Conservation (phyloP, 495 filamentous ascomycete genomes). For the Wilcoxina mikolae region DNA sequence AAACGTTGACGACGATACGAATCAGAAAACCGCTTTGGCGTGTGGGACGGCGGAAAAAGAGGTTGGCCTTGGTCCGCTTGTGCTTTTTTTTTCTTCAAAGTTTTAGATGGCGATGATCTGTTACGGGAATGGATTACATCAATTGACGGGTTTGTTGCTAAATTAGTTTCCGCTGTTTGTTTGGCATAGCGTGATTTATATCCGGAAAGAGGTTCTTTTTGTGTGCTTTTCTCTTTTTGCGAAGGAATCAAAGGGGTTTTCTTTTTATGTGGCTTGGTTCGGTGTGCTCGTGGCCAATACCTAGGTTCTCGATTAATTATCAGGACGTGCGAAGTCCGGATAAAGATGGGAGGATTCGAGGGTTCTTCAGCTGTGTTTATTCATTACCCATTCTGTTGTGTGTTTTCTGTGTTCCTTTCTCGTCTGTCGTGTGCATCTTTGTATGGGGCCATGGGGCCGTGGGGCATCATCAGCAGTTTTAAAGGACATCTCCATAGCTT, state of each 20-base stretch:
- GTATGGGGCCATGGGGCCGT: too few relatives aligned
- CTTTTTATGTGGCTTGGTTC: background rate
- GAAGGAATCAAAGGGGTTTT: conserved; percentile 4
- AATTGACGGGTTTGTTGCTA: conserved; percentile 7
- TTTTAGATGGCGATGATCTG: conserved; percentile 8
- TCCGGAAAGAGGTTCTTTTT: conserved; percentile 7
- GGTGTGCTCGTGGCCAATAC: too few relatives aligned
- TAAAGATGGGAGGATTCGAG: too few relatives aligned
- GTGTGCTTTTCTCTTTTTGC: background rate
- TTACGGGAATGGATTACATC: conserved; percentile 9
- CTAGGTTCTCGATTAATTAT: too few relatives aligned
- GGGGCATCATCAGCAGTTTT: too few relatives aligned
- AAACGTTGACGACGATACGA: conserved; percentile 13
- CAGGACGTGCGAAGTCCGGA: too few relatives aligned
- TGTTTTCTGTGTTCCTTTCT: too few relatives aligned
- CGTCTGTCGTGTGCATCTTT: too few relatives aligned
- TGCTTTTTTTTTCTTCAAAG: background rate
- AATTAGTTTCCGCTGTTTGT: conserved; percentile 4
- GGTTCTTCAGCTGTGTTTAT: too few relatives aligned
- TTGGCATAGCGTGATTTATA: conserved; percentile 10
- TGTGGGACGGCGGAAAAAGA: background rate
- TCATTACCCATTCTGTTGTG: too few relatives aligned
- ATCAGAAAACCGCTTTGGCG: conserved; percentile 6
- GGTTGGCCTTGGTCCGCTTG: conserved; percentile 1
- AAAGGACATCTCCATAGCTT: too few relatives aligned